These are phyloP conservation scores for Coffea humblotiana DNA, from an alignment of 305 asterid species.

Conservation along the genomic window DNA sequence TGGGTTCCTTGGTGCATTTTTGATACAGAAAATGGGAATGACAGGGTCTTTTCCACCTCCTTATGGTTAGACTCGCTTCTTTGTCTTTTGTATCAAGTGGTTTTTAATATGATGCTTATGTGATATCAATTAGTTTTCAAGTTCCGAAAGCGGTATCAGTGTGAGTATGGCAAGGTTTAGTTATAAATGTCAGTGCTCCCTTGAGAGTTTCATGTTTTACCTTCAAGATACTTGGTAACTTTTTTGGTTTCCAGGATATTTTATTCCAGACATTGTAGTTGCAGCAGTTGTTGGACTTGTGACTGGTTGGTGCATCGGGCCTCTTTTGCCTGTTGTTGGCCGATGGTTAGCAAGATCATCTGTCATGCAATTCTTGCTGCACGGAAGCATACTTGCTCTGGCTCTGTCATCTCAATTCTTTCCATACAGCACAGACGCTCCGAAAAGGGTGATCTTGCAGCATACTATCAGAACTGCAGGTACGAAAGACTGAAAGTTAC, in stretches of 20 bases:
- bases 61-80: conserved; percentile 59
- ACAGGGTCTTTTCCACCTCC: conserved; percentile 92
- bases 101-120: not conserved
- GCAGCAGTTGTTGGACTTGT: conserved; percentile 79
- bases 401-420: conserved; percentile 90
- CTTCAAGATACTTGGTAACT: not conserved
- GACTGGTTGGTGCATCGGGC: conserved; percentile 93
- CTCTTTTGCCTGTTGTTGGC: conserved; percentile 80
- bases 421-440: conserved; percentile 95
- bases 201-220: not conserved
- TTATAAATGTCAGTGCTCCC: not conserved
- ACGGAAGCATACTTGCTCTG: conserved; percentile 63
- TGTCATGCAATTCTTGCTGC: conserved; percentile 64
- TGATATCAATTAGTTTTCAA: not conserved
- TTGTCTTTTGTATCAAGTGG: conserved; percentile 12
- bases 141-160: not conserved
- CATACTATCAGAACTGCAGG: conserved; percentile 79
- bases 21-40: conserved; percentile 99
- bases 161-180: not conserved
- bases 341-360: conserved; percentile 73
- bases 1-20: conserved; percentile 72
- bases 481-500: conserved; percentile 24
- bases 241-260: conserved; percentile 65
- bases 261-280: conserved; percentile 75
- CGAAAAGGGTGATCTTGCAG: conserved; percentile 88